phyloP scores from a whole-genome alignment of 2,329 filamentous ascomycete species.

The Claviceps monticola region DNA sequence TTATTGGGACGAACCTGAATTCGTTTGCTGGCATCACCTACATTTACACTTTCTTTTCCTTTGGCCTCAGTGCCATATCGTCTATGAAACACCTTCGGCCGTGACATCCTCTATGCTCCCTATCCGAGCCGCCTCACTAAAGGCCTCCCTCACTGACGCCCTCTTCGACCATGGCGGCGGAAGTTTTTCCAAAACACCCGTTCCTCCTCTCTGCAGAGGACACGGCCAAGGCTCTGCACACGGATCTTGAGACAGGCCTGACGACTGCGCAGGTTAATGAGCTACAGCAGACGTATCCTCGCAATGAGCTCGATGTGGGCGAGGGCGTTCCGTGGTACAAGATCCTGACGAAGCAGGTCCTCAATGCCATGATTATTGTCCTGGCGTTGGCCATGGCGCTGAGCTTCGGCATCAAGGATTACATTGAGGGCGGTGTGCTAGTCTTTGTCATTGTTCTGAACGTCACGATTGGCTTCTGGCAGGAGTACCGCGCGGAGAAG shows the following conservation, averaged over 20 bases:
- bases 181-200: conserved; percentile 38
- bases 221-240: conserved; percentile 47
- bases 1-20: too few species aligned
- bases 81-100: conserved; percentile 11
- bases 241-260: conserved; percentile 54
- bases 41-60: too few species aligned
- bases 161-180: conserved; percentile 20
- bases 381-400: conserved; percentile 65
- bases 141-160: neutral
- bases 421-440: conserved; percentile 54
- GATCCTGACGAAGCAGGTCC: conserved; percentile 57
- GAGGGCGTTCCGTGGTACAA: conserved; percentile 56
- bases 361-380: conserved; percentile 68
- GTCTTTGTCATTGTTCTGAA: conserved; percentile 55
- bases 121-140: conserved; percentile 7
- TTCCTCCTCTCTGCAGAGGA: conserved; percentile 48
- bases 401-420: conserved; percentile 52
- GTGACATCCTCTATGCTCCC: conserved; percentile 6
- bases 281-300: conserved; percentile 45
- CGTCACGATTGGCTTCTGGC: conserved; percentile 52
- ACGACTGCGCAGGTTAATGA: conserved; percentile 43
- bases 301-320: conserved; percentile 57
- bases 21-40: too few species aligned
- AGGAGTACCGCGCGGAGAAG: conserved; percentile 51
- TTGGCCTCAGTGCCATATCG: neutral